Evolutionary conservation across 805 yeast species (phyloP).

Genomic region (Candida loeiensis): DNA sequence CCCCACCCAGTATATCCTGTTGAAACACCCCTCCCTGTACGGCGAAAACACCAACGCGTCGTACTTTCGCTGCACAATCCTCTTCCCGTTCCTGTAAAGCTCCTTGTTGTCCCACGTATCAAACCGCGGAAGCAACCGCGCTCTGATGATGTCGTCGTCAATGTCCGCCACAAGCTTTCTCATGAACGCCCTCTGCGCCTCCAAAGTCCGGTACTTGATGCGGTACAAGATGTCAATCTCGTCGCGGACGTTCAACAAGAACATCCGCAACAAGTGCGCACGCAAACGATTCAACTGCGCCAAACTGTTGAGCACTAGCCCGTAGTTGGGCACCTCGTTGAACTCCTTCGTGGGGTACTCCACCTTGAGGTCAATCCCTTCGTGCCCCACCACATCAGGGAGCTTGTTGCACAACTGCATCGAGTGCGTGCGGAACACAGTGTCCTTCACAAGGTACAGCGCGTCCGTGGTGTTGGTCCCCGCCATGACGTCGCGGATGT

Average conservation of each 20-base stretch:
- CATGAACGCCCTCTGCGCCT: constrained; percentile 26
- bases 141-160: constrained; percentile 10
- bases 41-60: constrained; percentile 29
- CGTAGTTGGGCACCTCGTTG: constrained; percentile 35
- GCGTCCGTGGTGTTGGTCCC: constrained; percentile 1
- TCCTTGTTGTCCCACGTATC: constrained; percentile 7
- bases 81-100: constrained; percentile 4
- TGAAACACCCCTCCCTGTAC: constrained; percentile 21
- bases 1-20: constrained; percentile 32
- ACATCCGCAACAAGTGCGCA: constrained; percentile 34
- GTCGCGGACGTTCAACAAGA: constrained; percentile 35
- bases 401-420: constrained; percentile 27
- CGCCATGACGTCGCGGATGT: constrained; percentile 26
- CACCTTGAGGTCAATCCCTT: constrained; percentile 6
- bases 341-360: constrained; percentile 28
- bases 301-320: constrained; percentile 20
- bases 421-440: constrained; percentile 27
- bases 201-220: constrained; percentile 33
- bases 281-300: constrained; percentile 22
- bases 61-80: constrained; percentile 10
- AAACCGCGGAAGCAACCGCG: constrained; percentile 4
- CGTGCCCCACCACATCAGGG: constrained; percentile 6
- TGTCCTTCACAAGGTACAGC: constrained; percentile 8
- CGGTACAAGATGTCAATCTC: constrained; percentile 35
- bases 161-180: constrained; percentile 24